Base-by-base conservation (phyloP, 202 grass and related monocot species). In the Digitaria exilis region DNA sequence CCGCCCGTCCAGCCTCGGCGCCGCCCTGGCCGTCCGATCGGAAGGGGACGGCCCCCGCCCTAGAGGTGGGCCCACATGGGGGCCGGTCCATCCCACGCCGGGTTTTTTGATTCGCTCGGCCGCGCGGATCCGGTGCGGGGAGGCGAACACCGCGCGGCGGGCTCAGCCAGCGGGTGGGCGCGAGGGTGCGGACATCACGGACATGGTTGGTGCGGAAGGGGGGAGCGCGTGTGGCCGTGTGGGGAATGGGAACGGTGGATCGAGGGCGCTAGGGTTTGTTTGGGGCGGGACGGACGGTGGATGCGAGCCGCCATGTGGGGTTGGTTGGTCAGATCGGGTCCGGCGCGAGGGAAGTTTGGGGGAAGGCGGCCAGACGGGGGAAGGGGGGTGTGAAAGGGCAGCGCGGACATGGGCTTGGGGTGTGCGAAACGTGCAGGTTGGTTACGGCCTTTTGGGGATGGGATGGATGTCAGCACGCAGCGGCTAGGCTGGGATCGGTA, bases 371-470 rank as follows among this genome's bases (percentile, higher is more conserved):
- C n/a, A n/a, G n/a, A n/a, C n/a, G n/a, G n/a, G n/a, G n/a, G n/a
- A n/a, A n/a, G n/a, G n/a, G n/a, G n/a, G n/a, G n/a, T 26, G 52
- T 35, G 12, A 49, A 63, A 30, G 69, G 69, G 8, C 45, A 0
- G 25, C 28, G 57, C 43, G 61, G 35, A 83, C 74, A 69, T 73
- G 66, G 67, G 73, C 39, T 66, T 3, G 61, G 37, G 35, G 66
- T 48, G 44, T 61, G 64, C 57, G 65, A 46, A 89, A 82, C 82
- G 87, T 83, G 79, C 73, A 68, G 45, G 73, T 69, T 71, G 75
- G 34, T 35, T 76, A 21, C 10, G 78, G 32, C 9, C 69, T 73
- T 73, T 52, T 34, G 16, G 18, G 24, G 68, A 71, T 50, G 44
- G 15, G 44, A 71, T 31, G 28, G 46, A 34, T 73, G 69, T 73